These are phyloP conservation scores for Phlegmacium glaucopus DNA, from an alignment of 768 basidiomycete genomes.

Conservation along the genomic window DNA sequence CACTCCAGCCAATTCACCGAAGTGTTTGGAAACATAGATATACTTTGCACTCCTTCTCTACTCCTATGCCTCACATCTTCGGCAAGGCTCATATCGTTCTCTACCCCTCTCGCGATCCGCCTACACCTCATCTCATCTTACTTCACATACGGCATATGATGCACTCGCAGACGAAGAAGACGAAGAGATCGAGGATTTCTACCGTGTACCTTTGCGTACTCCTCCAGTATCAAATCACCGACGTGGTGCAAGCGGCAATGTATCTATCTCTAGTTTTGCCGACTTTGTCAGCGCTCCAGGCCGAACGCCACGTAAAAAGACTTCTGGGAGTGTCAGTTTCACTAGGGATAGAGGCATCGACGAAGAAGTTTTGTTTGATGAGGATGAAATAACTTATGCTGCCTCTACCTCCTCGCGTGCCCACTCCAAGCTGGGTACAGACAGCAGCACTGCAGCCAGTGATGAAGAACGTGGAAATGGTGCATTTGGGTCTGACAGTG, in stretches of 20 bases:
- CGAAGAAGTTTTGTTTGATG: slow-evolving; percentile 63
- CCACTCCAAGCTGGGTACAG: slow-evolving; percentile 42
- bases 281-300: slow-evolving; percentile 63
- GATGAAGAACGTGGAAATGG: slow-evolving; percentile 34
- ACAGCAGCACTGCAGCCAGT: slow-evolving; percentile 35
- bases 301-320: slow-evolving; percentile 26
- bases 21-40: slow-evolving; percentile 80
- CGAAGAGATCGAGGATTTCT: slow-evolving; percentile 65
- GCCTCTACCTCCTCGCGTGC: slow-evolving; percentile 37
- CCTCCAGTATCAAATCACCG: slow-evolving; percentile 36
- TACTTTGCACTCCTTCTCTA: slow-evolving; percentile 91
- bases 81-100: slow-evolving; percentile 84
- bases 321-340: slow-evolving; percentile 19
- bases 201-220: slow-evolving; percentile 58
- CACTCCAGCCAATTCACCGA: slow-evolving; percentile 5
- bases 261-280: slow-evolving; percentile 51
- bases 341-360: slow-evolving; percentile 33
- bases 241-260: slow-evolving; percentile 23
- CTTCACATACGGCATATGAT: slow-evolving; percentile 35
- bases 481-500: slow-evolving; percentile 8
- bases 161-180: slow-evolving; percentile 51
- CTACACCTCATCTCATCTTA: slow-evolving; percentile 26
- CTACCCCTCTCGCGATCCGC: slow-evolving; percentile 58
- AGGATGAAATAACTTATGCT: slow-evolving; percentile 45
- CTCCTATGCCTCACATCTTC: slow-evolving; percentile 90